A percentile compares a stretch with the other conserved stretches of the same genome.
Conservation (phyloP, 768 basidiomycete species). For the Hydnum rufescens region DNA sequence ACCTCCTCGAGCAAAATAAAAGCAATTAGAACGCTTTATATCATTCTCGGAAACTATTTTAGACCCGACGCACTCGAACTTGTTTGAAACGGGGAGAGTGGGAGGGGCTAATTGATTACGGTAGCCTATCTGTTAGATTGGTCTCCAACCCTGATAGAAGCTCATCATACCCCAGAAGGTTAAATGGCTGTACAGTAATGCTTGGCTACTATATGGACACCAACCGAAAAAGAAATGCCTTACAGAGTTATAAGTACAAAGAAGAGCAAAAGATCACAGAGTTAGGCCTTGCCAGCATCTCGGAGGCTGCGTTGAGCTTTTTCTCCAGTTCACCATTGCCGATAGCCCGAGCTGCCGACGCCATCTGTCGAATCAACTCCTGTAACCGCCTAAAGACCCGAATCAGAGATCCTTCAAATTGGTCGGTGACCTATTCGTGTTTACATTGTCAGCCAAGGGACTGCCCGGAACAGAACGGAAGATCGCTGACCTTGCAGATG, state of each 20-base stretch:
- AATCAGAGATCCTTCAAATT: slow-evolving; percentile 93
- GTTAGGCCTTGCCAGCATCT: slow-evolving; percentile 85
- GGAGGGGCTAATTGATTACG: too few species aligned
- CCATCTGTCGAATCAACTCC: slow-evolving; percentile 92
- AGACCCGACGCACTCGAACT: too few species aligned
- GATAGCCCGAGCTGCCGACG: slow-evolving; percentile 85
- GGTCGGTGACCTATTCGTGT: slow-evolving; percentile 61
- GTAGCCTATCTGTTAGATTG: too few species aligned
- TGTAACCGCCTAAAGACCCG: slow-evolving; percentile 88
- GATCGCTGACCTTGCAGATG: slow-evolving; percentile 64
- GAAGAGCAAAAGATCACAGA: slow-evolving; percentile 86
- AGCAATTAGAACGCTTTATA: too few species aligned
- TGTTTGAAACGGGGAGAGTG: too few species aligned
- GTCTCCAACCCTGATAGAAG: too few species aligned
- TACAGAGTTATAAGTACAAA: slow-evolving; percentile 37
- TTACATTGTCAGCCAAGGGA: neutral
- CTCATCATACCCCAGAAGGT: too few species aligned
- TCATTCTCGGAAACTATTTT: too few species aligned
- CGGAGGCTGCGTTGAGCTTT: slow-evolving; percentile 80
- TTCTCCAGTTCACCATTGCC: slow-evolving; percentile 86
- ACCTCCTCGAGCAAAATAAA: too few species aligned
- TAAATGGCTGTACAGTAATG: too few species aligned
- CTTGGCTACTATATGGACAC: too few species aligned
- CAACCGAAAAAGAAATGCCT: neutral
- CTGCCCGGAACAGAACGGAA: neutral